Evolutionary conservation across 176 grass and related monocot genomes (phyloP), one percentile per base, ranked within the genome.

Genomic region (Secale cereale): DNA sequence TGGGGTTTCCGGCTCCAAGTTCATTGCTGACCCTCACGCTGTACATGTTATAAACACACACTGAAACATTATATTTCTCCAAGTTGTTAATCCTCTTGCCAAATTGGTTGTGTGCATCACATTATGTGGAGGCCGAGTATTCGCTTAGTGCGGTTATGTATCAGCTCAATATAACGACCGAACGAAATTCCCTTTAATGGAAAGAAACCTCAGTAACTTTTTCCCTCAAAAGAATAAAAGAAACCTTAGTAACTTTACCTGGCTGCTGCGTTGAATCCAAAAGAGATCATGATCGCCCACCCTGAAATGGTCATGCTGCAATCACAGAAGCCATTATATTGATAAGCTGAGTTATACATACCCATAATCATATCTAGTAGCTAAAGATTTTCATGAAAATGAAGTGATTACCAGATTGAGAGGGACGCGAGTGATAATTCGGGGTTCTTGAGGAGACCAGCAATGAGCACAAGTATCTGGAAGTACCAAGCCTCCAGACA

Each of bases 221-320:
- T 41, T 41, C 0, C 39, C 39, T 1, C 2, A 41, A 41, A 41
- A 41, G 39, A 36, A 36, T 1, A 36, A 45, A 4, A 45, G 15
- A 50, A 6, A 17, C 46, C 61, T 7, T 29, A 29, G 26, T 64
- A 50, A 50, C 46, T 50, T 7, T 81, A 94, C 94, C 94, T 97
- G 14, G 92, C 92, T 33, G 94, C 94, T 30, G 94, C 94, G 29
- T 97, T 97, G 82, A 97, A 94, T 4, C 94, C 94, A 26, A 91
- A 86, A 1, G 94, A 91, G 9, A 97, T 87, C 92, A 97, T 97
- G 64, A 94, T 91, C 4, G 91, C 84, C 92, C 94, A 97, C 2
- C 88, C 92, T 2, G 90, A 77, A 70, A 97, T 70, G 12, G 92
- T 94, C 94, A 97, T 89, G 84, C 94, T 97, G 78, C 80, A 79